These are phyloP conservation scores for Acanthamoeba royreba DNA, from an alignment of 208 protist genomes.

Conservation along the genomic window DNA sequence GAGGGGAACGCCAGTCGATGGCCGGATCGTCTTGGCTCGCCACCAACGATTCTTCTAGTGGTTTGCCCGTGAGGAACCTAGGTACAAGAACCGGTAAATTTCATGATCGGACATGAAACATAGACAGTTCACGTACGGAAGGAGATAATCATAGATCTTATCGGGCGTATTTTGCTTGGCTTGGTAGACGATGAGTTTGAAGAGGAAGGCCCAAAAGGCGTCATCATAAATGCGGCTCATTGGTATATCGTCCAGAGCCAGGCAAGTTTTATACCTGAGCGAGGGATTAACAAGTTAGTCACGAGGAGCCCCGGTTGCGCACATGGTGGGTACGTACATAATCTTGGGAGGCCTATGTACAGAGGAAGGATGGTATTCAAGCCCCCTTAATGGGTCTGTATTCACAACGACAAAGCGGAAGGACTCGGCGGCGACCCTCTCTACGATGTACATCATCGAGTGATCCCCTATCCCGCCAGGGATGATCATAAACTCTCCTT, in stretches of 20 bases:
- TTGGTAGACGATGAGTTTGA: constrained; percentile 27
- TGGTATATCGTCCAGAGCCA: constrained; percentile 37
- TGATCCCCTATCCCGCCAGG: constrained; percentile 26
- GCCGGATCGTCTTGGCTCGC: constrained; percentile 13
- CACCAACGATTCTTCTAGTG: constrained; percentile 36
- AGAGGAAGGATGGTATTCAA: constrained; percentile 30
- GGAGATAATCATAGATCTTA: constrained; percentile 43
- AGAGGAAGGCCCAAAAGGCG: constrained; percentile 47
- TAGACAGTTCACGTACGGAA: not conserved
- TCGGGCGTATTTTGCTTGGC: constrained; percentile 50
- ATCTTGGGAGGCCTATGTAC: constrained; percentile 44
- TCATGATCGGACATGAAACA: not conserved
- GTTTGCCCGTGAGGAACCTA: constrained; percentile 42
- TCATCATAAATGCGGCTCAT: not conserved
- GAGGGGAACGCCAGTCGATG: constrained; percentile 45
- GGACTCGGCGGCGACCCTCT: not conserved
- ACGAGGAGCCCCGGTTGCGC: not conserved
- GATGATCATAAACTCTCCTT: constrained; percentile 48
- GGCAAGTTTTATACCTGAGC: constrained; percentile 38
- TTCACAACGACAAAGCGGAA: constrained; percentile 48
- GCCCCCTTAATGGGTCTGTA: constrained; percentile 21
- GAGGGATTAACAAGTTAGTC: not conserved
- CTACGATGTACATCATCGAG: constrained; percentile 51
- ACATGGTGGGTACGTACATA: not conserved
- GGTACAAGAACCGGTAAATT: not conserved